Evolutionary conservation across 78 protist genomes (phyloP).

Genomic region (Protostelium mycophagum): DNA sequence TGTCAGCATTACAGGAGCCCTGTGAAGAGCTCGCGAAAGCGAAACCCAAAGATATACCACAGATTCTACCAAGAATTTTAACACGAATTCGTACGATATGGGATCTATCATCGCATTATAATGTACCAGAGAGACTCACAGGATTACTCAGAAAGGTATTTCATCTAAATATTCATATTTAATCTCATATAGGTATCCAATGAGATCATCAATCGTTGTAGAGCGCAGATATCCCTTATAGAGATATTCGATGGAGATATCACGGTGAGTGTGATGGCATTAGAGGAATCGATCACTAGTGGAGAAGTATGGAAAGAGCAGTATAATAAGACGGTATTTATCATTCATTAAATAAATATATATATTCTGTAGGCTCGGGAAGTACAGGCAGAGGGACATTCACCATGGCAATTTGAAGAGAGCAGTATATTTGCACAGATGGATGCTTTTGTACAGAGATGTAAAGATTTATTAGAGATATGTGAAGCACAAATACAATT

Average conservation of each 20-base stretch:
- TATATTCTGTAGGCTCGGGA: no score
- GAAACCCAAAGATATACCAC: constrained; percentile 49
- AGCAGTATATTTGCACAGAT: constrained; percentile 71
- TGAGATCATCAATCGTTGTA: constrained; percentile 72
- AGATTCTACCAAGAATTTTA: constrained; percentile 51
- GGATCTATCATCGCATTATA: constrained; percentile 42
- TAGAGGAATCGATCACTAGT: constrained; percentile 32
- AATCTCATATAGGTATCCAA: constrained; percentile 16
- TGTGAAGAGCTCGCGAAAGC: constrained; percentile 52
- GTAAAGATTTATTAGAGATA: constrained; percentile 74
- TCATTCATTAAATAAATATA: no score
- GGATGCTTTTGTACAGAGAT: constrained; percentile 89
- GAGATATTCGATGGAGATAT: constrained; percentile 73
- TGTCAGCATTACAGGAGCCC: constrained; percentile 54
- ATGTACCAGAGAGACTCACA: constrained; percentile 49
- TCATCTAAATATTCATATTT: neutral
- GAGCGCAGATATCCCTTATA: constrained; percentile 30
- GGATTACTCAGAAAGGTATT: constrained; percentile 57
- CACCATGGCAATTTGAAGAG: constrained; percentile 30
- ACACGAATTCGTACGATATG: constrained; percentile 58
- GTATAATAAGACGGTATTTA: neutral
- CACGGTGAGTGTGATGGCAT: neutral
- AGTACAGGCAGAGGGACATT: neutral
- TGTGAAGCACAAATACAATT: constrained; percentile 81
- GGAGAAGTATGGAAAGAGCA: constrained; percentile 44